Conservation (phyloP, 2,329 filamentous ascomycete species). For the Colletotrichum lupini region DNA sequence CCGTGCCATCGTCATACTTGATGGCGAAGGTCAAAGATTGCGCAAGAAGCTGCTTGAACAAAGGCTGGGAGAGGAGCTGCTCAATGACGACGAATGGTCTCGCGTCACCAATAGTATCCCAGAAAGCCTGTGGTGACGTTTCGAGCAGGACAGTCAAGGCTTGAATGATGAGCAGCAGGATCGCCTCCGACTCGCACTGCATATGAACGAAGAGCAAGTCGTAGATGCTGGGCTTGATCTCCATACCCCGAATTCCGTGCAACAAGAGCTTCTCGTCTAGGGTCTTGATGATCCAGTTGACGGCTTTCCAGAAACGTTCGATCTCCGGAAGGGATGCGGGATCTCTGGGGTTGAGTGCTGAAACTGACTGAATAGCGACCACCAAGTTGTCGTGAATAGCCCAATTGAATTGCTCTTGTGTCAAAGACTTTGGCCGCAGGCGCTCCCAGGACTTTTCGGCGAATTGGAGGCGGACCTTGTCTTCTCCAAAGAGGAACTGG, state of each 20-base stretch:
- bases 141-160: constrained; percentile 77
- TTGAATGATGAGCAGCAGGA: constrained; percentile 76
- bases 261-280: constrained; percentile 80
- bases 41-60: constrained; percentile 69
- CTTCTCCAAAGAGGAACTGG: constrained; percentile 82
- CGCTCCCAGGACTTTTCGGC: constrained; percentile 76
- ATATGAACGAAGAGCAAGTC: constrained; percentile 69
- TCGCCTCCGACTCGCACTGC: constrained; percentile 61
- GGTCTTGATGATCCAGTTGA: constrained; percentile 77
- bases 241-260: constrained; percentile 81
- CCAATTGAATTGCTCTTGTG: constrained; percentile 85
- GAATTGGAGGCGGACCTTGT: constrained; percentile 73
- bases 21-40: constrained; percentile 66
- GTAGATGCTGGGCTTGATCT: constrained; percentile 80
- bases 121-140: constrained; percentile 83
- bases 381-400: constrained; percentile 81
- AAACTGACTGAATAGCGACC: constrained; percentile 72
- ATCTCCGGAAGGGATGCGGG: constrained; percentile 60
- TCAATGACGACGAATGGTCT: constrained; percentile 86
- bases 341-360: constrained; percentile 56
- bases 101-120: constrained; percentile 87
- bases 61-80: constrained; percentile 79
- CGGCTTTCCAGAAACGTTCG: constrained; percentile 82
- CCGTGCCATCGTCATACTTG: constrained; percentile 58
- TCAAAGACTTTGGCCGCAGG: constrained; percentile 70